Evolutionary conservation across 257 asterid genomes (phyloP).

Genomic region (Craterostigma plantagineum): DNA sequence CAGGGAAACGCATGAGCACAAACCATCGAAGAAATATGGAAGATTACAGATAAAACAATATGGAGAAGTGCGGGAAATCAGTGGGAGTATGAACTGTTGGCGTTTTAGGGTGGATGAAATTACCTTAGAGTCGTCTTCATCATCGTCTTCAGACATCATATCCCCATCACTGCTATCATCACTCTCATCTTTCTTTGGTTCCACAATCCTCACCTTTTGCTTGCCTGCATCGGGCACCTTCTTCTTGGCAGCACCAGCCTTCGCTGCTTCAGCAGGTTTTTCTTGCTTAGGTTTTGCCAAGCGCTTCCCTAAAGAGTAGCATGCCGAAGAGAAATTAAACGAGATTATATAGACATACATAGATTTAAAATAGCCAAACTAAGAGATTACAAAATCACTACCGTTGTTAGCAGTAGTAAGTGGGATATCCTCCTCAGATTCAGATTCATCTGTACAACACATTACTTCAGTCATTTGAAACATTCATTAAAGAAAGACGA

Average conservation of each 20-base stretch:
- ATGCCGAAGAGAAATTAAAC: not conserved
- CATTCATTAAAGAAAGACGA: too few relatives aligned
- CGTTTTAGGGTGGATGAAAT: too few relatives aligned
- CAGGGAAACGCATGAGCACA: too few relatives aligned
- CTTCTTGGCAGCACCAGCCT: slow-evolving; percentile 14
- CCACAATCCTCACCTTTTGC: slow-evolving; percentile 35
- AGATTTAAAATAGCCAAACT: not conserved
- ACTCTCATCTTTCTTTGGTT: slow-evolving; percentile 23
- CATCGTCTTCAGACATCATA: slow-evolving; percentile 19
- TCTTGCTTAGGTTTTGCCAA: slow-evolving; percentile 16
- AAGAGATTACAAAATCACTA: slow-evolving; percentile 8
- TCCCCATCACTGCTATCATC: slow-evolving; percentile 18
- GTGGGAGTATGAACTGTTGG: too few relatives aligned
- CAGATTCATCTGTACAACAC: slow-evolving; percentile 23
- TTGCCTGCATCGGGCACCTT: slow-evolving; percentile 29
- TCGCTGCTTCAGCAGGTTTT: slow-evolving; percentile 23
- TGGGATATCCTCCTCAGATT: slow-evolving; percentile 31
- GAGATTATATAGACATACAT: not conserved
- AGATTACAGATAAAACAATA: not conserved
- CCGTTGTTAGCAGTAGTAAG: slow-evolving; percentile 24
- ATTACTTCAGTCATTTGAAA: not conserved
- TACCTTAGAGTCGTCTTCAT: slow-evolving; percentile 12
- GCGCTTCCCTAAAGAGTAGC: slow-evolving; percentile 19
- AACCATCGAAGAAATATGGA: not conserved
- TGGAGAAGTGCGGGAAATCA: too few relatives aligned